phyloP scores from a whole-genome alignment of 2,329 filamentous ascomycete species.

The Sporothrix sp. region DNA sequence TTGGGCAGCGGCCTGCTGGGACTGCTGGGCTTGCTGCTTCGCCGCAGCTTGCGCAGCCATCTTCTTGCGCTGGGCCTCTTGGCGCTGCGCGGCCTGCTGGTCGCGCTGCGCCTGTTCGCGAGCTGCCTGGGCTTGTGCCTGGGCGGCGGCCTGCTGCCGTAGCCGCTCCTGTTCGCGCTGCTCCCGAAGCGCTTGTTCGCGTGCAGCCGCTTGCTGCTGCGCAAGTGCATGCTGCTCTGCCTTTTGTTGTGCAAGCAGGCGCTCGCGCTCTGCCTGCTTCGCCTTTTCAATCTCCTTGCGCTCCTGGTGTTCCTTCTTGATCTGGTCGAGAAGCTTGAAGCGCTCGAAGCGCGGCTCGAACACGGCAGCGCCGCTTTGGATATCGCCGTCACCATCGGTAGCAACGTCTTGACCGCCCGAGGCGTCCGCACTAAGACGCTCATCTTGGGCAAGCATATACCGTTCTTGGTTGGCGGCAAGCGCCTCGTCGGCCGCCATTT shows the following conservation, averaged over 20 bases:
- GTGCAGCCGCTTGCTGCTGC: slow-evolving; percentile 9
- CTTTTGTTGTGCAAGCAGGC: slow-evolving; percentile 40
- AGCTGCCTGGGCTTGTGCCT: slow-evolving; percentile 22
- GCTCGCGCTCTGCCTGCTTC: slow-evolving; percentile 51
- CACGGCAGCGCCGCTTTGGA: slow-evolving; percentile 57
- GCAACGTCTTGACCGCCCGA: slow-evolving; percentile 47
- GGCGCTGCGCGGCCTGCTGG: slow-evolving; percentile 30
- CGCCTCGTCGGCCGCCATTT: slow-evolving; percentile 91
- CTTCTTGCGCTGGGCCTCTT: slow-evolving; percentile 16
- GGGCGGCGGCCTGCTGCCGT: slow-evolving; percentile 22
- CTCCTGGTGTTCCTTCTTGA: slow-evolving; percentile 67
- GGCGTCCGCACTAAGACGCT: slow-evolving; percentile 57
- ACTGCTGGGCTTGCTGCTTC: slow-evolving; percentile 29
- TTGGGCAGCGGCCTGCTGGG: slow-evolving; percentile 25
- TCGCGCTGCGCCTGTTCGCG: slow-evolving; percentile 33
- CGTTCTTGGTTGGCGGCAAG: slow-evolving; percentile 79
- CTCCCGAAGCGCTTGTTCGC: slow-evolving; percentile 5
- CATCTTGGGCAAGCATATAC: slow-evolving; percentile 88
- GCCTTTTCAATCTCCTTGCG: slow-evolving; percentile 67
- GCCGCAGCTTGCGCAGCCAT: slow-evolving; percentile 25
- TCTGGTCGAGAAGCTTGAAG: slow-evolving; percentile 84
- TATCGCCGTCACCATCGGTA: slow-evolving; percentile 60
- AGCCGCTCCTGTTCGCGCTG: slow-evolving; percentile 18
- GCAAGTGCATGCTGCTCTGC: slow-evolving; percentile 37
- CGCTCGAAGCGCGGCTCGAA: slow-evolving; percentile 83